These are phyloP conservation scores for Tephrocybe sp. DNA, from an alignment of 768 basidiomycete species.

Conservation along the genomic window DNA sequence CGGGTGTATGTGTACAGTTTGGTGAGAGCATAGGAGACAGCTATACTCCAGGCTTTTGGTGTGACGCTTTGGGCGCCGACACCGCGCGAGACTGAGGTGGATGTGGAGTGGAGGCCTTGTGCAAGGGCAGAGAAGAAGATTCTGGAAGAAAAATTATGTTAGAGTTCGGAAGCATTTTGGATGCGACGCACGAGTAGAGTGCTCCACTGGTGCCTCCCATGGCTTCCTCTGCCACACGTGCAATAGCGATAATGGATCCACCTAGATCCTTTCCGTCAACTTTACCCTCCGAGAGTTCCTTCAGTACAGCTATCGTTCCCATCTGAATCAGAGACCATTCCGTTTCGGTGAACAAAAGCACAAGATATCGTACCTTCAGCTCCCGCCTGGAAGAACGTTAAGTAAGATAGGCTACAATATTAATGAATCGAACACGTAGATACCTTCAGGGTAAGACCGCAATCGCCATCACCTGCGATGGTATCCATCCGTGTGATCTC, in stretches of 20 bases:
- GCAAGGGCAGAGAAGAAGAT: conserved; percentile 92
- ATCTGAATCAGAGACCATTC: too few species aligned
- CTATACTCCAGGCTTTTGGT: conserved; percentile 56
- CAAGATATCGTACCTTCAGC: conserved; percentile 52
- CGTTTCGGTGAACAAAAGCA: too few species aligned
- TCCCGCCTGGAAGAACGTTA: conserved; percentile 47
- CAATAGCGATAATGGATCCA: conserved; percentile 62
- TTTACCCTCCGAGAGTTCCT: conserved; percentile 50
- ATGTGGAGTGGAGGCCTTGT: conserved; percentile 56
- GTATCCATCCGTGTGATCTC: conserved; percentile 92
- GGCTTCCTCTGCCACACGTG: conserved; percentile 73
- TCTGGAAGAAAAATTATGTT: conserved; percentile 35
- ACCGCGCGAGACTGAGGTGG: too few species aligned
- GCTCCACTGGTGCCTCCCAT: conserved; percentile 96
- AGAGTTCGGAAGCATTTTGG: not conserved
- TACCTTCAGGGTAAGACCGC: conserved; percentile 54
- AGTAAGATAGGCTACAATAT: not conserved
- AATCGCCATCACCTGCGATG: conserved; percentile 87
- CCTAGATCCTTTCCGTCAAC: conserved; percentile 68
- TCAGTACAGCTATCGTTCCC: conserved; percentile 65
- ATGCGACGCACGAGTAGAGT: conserved; percentile 74
- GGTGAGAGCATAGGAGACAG: conserved; percentile 55
- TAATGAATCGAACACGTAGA: not conserved
- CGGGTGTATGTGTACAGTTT: conserved; percentile 83
- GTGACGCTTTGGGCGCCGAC: conserved; percentile 41